Evolutionary conservation across 805 yeast genomes (phyloP), one percentile per base, ranked within the genome.

Genomic region (Scheffersomyces coipomensis): DNA sequence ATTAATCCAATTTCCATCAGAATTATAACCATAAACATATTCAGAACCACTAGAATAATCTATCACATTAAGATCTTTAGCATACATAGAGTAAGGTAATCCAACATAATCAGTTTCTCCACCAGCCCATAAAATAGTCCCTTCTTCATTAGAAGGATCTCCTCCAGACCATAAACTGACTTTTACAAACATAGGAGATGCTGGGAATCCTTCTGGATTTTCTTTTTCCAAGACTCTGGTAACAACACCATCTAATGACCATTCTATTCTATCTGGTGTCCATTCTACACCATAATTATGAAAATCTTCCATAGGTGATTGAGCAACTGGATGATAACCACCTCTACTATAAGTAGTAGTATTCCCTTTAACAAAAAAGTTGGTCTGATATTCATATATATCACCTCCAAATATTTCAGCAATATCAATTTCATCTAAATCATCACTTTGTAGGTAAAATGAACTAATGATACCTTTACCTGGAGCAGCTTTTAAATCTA

Each of bases 111-210:
- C 55, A 9, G 72, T 59, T 13, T 34, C 19, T 1, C 72, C 75
- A 0, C 73, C 73, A 2, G 71, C 64, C 75, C 73, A 68, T 29
- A 45, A 38, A 13, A 67, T 56, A 3, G 75, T 68, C 5, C 73
- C 75, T 16, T 44, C 45, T 8, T 40, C 48, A 34, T 66, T 67
- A 6, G 34, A 37, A 9, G 47, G 49, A 37, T 67, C 73, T 0
- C 75, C 73, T 3, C 75, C 75, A 1, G 64, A 68, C 74, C 75
- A 69, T 18, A 67, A 43, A 43, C 71, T 63, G 18, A 66, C 41
- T 38, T 56, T 56, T 18, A 68, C 48, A 5, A 46, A 34, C 70
- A 64, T 64, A 29, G 75, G 75, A 11, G 67, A 54, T 3, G 40
- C 18, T 7, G 74, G 73, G 34, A 46, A 58, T 13, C 68, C 68